Evolutionary conservation across 352 stramenopile genomes (phyloP).

Genomic region (Phytopythium boreale): DNA sequence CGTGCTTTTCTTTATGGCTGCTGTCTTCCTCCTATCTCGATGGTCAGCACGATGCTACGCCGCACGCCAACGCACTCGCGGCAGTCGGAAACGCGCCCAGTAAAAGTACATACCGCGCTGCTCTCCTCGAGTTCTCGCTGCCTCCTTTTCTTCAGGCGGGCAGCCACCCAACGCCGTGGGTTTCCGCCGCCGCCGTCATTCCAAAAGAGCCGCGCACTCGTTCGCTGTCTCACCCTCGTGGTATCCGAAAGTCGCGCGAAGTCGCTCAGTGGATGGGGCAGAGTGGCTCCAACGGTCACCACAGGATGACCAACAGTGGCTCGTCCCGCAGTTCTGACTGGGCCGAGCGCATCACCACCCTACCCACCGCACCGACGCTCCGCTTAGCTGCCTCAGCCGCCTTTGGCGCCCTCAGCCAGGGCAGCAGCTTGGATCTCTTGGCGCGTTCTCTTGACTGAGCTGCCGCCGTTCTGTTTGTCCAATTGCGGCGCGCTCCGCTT

Average conservation of each 20-base stretch:
- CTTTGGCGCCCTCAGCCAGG: slow-evolving; percentile 27
- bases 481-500: background rate
- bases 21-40: background rate
- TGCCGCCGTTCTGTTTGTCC: background rate
- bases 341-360: background rate
- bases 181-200: slow-evolving; percentile 40
- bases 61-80: too few species aligned
- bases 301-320: background rate
- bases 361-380: background rate
- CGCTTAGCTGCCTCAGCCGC: slow-evolving; percentile 17
- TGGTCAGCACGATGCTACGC: too few species aligned
- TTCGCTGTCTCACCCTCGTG: background rate
- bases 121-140: background rate
- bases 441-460: slow-evolving; percentile 18
- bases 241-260: background rate
- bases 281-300: background rate
- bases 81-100: background rate
- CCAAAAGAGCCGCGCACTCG: slow-evolving; percentile 12
- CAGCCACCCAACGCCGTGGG: slow-evolving; percentile 21
- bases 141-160: slow-evolving; percentile 22
- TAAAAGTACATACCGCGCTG: background rate
- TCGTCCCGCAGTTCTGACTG: background rate
- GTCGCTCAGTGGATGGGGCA: background rate
- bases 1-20: background rate
- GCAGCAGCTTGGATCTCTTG: slow-evolving; percentile 38